Conservation (phyloP, 768 basidiomycete genomes). For the Boletus speciosus region DNA sequence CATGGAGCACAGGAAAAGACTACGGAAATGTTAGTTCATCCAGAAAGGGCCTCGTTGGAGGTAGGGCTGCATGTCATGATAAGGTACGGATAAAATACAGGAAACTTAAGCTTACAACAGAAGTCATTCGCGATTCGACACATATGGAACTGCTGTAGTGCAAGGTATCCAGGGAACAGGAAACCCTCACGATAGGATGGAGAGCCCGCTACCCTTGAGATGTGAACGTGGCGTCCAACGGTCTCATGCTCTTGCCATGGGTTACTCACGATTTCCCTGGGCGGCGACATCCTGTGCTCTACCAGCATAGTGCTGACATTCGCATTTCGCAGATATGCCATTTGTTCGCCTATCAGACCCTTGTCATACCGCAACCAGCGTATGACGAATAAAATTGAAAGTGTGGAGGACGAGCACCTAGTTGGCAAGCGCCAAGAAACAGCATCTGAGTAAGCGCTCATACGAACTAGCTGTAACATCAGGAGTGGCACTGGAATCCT, state of each 20-base stretch:
- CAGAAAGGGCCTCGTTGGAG: constrained; percentile 56
- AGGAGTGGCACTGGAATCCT: constrained; percentile 46
- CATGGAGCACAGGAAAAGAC: constrained; percentile 45
- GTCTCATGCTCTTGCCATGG: not conserved
- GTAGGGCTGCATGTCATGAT: constrained; percentile 40
- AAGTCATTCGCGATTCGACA: constrained; percentile 46
- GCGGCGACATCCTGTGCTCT: constrained; percentile 50
- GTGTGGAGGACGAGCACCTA: constrained; percentile 36
- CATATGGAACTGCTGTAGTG: constrained; percentile 38
- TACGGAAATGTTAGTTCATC: constrained; percentile 34
- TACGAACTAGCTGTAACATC: constrained; percentile 49
- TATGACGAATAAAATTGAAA: constrained; percentile 49
- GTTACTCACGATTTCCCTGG: constrained; percentile 40
- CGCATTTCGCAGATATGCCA: constrained; percentile 49
- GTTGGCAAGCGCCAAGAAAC: not conserved
- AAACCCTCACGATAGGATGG: constrained; percentile 52
- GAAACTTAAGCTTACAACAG: constrained; percentile 42
- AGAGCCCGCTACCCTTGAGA: constrained; percentile 35
- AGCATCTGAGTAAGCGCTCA: not conserved
- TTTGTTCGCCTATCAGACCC: constrained; percentile 32
- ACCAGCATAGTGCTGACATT: constrained; percentile 48
- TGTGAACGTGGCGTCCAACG: not conserved
- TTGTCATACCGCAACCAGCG: constrained; percentile 47
- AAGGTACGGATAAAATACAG: not conserved
- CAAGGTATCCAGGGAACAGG: constrained; percentile 49